Evolutionary conservation across 345 rosid genomes (phyloP), one percentile per base, ranked within the genome.

Genomic region (Euphorbia peplus): DNA sequence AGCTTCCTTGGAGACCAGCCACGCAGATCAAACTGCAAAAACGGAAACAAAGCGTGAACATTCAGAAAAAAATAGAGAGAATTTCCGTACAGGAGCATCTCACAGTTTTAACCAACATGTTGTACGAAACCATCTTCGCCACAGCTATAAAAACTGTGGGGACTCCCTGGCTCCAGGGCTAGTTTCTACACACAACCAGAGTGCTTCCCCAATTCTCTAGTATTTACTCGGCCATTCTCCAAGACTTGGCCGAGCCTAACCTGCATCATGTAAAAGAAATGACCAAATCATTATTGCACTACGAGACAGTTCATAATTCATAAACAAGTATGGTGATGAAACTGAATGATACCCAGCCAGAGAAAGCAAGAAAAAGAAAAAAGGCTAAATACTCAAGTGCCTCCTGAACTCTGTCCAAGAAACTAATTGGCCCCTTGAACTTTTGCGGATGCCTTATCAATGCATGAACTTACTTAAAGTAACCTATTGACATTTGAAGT

Each of bases 71-170:
- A 42, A 61, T 12, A 22, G 46, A 72, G 48, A 50, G 44, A 37
- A 25, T 39, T 51, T 28, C 48, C 29, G 30, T 62, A 30, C 22
- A 50, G 48, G 19, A 54, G 14, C 35, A 64, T 58, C 26, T 10
- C 58, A 16, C 21, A 22, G 75, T 64, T 29, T 54, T 53, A 78
- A 78, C 85, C 48, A 71, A 86, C 91, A 72, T 83, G 88, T 79
- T 81, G 88, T 68, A 84, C 84, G 61, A 83, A 72, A 73, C 91
- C 91, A 81, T 87, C 87, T 76, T 80, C 88, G 1, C 88, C 88
- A 15, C 88, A 83, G 79, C 88, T 87, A 46, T 87, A 87, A 47
- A 87, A 59, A 46, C 76, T 68, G 55, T 83, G 75, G 37, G 91
- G 88, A 78, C 80, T 84, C 73, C 88, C 88, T 30, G 87, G 87